A percentile compares a stretch with the other conserved stretches of the same genome.
Evolutionary conservation across 1,284 basidiomycete species (phyloP).

Genomic region (Microbotryum saponariae): DNA sequence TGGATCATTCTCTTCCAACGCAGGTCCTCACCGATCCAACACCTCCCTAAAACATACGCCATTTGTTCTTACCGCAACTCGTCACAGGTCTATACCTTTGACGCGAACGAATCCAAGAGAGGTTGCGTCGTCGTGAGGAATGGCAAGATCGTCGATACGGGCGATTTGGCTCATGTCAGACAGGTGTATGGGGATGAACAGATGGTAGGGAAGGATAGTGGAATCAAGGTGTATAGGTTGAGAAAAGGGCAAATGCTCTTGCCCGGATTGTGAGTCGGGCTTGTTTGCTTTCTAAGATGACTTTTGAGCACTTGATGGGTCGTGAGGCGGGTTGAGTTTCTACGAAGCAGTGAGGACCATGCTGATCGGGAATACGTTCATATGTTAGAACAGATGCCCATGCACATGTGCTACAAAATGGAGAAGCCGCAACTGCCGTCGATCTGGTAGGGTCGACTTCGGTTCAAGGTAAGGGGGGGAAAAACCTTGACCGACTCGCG

Average conservation of each 20-base stretch:
- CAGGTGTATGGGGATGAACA: constrained; percentile 22
- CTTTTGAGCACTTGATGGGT: too few species aligned
- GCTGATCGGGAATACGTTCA: background rate
- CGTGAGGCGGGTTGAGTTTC: too few species aligned
- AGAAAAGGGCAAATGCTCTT: constrained; percentile 10
- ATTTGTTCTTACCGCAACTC: too few species aligned
- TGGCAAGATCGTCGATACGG: constrained; percentile 5
- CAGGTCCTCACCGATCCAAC: too few species aligned
- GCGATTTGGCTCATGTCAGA: constrained; percentile 10
- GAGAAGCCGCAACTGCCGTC: constrained; percentile 56
- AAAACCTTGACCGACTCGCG: background rate
- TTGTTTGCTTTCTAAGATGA: background rate
- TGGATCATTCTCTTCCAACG: too few species aligned
- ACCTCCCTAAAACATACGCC: too few species aligned
- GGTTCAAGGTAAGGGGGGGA: constrained; percentile 48
- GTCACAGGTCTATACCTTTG: background rate
- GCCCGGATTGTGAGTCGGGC: constrained; percentile 13
- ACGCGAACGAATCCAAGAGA: constrained; percentile 1
- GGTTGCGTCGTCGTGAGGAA: constrained; percentile 26
- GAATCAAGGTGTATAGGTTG: constrained; percentile 18
- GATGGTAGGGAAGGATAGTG: constrained; percentile 1
- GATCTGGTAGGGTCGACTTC: constrained; percentile 54
- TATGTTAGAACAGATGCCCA: constrained; percentile 54
- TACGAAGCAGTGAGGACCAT: too few species aligned
- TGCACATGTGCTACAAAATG: constrained; percentile 64